Evolutionary conservation across 164 flowering plant genomes (phyloP).

Genomic region (Liriodendron chinense): DNA sequence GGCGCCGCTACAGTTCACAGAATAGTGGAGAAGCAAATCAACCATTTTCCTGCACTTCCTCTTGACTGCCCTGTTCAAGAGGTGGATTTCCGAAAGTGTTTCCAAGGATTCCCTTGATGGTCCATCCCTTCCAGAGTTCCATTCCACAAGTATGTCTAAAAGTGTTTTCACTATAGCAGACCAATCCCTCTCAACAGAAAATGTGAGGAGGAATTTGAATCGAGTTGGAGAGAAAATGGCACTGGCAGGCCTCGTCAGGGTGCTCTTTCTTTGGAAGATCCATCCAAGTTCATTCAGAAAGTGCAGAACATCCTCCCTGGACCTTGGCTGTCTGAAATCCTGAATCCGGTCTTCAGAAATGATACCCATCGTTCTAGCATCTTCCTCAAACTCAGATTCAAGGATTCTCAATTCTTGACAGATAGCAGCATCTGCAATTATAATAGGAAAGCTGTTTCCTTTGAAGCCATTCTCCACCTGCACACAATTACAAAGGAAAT

Average conservation of each 20-base stretch:
- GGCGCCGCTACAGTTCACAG: conserved; percentile 19
- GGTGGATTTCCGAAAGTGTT: conserved; percentile 54
- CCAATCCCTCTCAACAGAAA: conserved; percentile 72
- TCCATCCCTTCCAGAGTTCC: conserved; percentile 28
- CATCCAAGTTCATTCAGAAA: conserved; percentile 93
- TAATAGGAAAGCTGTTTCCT: conserved; percentile 80
- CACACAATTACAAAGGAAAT: background rate
- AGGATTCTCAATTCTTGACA: conserved; percentile 73
- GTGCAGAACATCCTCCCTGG: conserved; percentile 64
- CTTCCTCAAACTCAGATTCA: conserved; percentile 58
- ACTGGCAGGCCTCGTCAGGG: conserved; percentile 21
- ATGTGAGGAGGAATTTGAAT: conserved; percentile 62
- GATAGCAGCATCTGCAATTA: conserved; percentile 68
- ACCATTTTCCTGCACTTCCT: conserved; percentile 65
- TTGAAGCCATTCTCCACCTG: conserved; percentile 89
- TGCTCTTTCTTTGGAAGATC: conserved; percentile 64
- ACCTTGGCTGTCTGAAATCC: conserved; percentile 37
- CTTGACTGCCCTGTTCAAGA: conserved; percentile 77
- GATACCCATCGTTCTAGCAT: conserved; percentile 23
- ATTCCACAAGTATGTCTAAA: conserved; percentile 57
- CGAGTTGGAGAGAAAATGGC: conserved; percentile 45
- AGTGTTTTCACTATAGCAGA: conserved; percentile 62
- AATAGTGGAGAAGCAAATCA: conserved; percentile 64
- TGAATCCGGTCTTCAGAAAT: conserved; percentile 31
- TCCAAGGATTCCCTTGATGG: conserved; percentile 39